phyloP scores from a whole-genome alignment of 106 monocot species.

The Allium sativum region DNA sequence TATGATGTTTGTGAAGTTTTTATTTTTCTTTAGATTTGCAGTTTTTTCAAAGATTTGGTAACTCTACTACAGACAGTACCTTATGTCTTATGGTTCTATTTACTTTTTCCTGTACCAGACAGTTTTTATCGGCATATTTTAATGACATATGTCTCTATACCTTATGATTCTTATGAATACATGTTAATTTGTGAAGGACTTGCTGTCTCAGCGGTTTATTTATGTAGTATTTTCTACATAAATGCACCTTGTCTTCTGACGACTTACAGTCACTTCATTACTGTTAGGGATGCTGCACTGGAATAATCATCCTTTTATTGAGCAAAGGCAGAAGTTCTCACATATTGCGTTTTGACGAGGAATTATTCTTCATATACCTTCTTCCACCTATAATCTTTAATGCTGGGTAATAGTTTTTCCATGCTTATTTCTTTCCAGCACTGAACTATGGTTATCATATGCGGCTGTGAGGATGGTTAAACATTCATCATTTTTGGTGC shows the following conservation, averaged over 20 bases:
- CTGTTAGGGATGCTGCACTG: constrained; percentile 38
- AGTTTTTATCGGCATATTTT: neutral
- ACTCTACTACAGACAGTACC: neutral
- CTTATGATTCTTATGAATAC: neutral
- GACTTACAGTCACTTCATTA: neutral
- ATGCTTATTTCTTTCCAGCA: neutral
- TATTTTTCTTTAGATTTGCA: neutral
- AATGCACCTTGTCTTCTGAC: neutral
- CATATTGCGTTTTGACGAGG: constrained; percentile 70
- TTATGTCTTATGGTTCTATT: neutral
- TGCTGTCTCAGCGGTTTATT: neutral
- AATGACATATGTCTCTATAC: neutral
- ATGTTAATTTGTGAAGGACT: neutral
- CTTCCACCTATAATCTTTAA: constrained; percentile 86
- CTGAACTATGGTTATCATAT: neutral
- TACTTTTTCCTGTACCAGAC: too few species aligned
- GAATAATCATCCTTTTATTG: constrained; percentile 48
- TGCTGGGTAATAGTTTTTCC: constrained; percentile 44
- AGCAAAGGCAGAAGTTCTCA: constrained; percentile 69
- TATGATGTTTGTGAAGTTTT: neutral
- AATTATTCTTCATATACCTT: constrained; percentile 66
- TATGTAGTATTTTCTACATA: neutral
- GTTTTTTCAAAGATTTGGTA: neutral
- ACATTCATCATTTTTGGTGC: constrained; percentile 11
- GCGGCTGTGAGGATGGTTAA: neutral